Percentiles rank a stretch among this genome's conserved stretches.
These are phyloP conservation scores for Sclerotinia subarctica DNA, from an alignment of 2,329 filamentous ascomycete species.

Conservation along the genomic window DNA sequence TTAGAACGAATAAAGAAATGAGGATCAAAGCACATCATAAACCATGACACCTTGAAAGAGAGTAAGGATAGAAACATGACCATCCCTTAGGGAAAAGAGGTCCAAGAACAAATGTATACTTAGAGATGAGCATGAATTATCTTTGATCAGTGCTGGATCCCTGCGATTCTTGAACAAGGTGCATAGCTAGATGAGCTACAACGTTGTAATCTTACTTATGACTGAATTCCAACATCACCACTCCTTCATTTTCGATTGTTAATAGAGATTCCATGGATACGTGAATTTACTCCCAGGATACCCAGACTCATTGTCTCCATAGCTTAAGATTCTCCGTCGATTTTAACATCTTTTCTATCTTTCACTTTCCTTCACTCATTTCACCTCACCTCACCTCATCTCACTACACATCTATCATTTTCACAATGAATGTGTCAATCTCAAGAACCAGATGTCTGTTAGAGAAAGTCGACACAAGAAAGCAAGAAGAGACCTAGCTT, in stretches of 20 bases:
- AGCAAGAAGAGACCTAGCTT: neutral
- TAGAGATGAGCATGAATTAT: no score
- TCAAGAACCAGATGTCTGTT: neutral
- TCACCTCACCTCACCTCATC: neutral
- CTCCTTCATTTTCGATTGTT: neutral
- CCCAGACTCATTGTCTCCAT: no score
- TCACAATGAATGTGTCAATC: neutral
- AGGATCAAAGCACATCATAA: no score
- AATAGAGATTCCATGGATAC: neutral
- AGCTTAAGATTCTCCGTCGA: neutral
- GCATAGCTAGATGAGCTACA: neutral
- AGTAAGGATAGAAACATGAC: no score
- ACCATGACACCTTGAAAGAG: neutral
- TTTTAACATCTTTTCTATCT: rapidly evolving
- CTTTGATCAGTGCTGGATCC: neutral
- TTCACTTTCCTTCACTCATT: no score
- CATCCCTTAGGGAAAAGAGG: neutral
- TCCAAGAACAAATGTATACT: no score
- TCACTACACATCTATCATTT: neutral
- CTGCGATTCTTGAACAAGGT: neutral
- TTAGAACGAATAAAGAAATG: neutral
- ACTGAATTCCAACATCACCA: neutral
- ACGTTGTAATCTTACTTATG: no score
- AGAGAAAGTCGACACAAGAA: neutral
- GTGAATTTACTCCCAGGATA: neutral